Conservation (phyloP, 331 rosid genomes). For the Malus hybrid region DNA sequence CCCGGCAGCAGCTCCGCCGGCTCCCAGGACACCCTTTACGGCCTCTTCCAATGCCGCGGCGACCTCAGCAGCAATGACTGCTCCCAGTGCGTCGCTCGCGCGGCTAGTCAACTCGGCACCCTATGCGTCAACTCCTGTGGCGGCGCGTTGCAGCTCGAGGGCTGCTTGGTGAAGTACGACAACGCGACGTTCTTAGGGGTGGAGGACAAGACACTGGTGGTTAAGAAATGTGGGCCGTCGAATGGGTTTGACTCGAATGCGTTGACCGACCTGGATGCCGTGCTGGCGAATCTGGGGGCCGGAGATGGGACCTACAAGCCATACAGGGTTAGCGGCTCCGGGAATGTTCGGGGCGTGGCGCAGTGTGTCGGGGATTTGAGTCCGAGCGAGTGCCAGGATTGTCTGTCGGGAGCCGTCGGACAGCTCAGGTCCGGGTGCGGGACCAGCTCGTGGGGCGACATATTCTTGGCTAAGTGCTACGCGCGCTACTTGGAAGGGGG, state of each 20-base stretch:
- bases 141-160: conserved; percentile 88
- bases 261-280: conserved; percentile 45
- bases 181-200: conserved; percentile 57
- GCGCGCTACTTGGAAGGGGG: conserved; percentile 58
- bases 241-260: conserved; percentile 35
- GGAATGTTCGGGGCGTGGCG: conserved; percentile 40
- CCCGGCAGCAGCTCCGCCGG: conserved; percentile 2
- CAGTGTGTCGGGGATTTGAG: conserved; percentile 96
- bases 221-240: conserved; percentile 70
- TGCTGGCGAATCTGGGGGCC: conserved; percentile 41
- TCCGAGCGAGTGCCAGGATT: conserved; percentile 68
- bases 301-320: conserved; percentile 30
- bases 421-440: conserved; percentile 68
- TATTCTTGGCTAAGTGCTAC: conserved; percentile 88
- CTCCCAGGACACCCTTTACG: conserved; percentile 39
- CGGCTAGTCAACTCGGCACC: conserved; percentile 56
- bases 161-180: conserved; percentile 81
- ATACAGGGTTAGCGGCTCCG: conserved; percentile 24
- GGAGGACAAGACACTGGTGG: conserved; percentile 73
- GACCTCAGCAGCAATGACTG: conserved; percentile 54
- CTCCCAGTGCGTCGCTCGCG: conserved; percentile 45
- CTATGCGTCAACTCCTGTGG: conserved; percentile 56
- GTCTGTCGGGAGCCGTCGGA: conserved; percentile 69
- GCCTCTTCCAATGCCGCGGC: conserved; percentile 90
- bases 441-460: conserved; percentile 44